Evolutionary conservation across 106 monocot genomes (phyloP), one percentile per base, ranked within the genome.

Genomic region (Dactylorhiza incarnata): DNA sequence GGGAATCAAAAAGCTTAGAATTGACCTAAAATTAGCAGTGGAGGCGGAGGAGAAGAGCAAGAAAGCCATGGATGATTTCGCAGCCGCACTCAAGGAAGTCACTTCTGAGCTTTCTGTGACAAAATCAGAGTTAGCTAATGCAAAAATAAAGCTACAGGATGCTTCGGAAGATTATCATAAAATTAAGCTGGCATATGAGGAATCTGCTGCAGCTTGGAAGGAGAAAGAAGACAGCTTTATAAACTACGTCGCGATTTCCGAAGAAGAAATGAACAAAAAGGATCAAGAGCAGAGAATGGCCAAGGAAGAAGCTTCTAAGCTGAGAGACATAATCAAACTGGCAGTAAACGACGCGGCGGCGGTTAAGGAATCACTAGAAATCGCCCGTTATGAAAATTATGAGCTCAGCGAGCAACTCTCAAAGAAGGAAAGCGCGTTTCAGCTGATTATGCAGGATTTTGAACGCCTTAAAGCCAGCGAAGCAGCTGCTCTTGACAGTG

Each of bases 1-100:
- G 65, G 53, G 37, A 37, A 3, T 87, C 6, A 45, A 52, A 3
- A 45, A 24, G 15, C 80, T 89, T 0, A 74, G 61, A 29, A 81
- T 50, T 14, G 87, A 89, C 63, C 83, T 94, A 12, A 79, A 61
- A 69, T 49, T 82, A n/a, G 87, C 94, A 0, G 0, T 82, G 12
- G 78, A 80, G 44, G 89, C 85, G 7, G 91, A 91, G 58, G 87
- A 82, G 75, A 91, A 85, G 85, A 91, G 85, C 82, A 89, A 86
- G 75, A 87, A 85, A 66, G 94, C 91, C 19, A 84, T 94, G 94
- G 94, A 94, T 72, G 89, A 79, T 63, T 68, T 94, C 13, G 94
- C 87, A 2, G 1, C 82, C 9, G 87, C 86, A 9, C 83, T 95
- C 20, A 86, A 73, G 53, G 13, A 84, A 79, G 77, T 23, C 79